phyloP scores from a whole-genome alignment of 306 rosid species.

The Ziziphus jujuba region DNA sequence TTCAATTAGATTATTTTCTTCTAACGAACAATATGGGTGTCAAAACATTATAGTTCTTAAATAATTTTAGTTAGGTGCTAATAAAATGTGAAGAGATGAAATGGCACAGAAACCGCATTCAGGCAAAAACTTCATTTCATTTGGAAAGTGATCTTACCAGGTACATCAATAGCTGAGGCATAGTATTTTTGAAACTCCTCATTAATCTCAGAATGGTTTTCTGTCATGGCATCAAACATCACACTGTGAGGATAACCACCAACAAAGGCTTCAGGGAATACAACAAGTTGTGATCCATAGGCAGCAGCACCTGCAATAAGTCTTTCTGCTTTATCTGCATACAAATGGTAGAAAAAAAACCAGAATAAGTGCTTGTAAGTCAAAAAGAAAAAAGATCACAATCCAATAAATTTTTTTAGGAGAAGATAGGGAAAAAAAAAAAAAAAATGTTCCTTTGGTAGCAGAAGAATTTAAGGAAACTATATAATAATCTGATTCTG shows the following conservation, averaged over 20 bases:
- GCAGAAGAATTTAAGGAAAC: too few species aligned
- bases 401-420: too few species aligned
- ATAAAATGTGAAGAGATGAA: not conserved
- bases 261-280: constrained; percentile 23
- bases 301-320: constrained; percentile 24
- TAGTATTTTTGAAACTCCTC: constrained; percentile 11
- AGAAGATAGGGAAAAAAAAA: too few species aligned
- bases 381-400: not conserved
- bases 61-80: too few species aligned
- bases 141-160: constrained; percentile 12
- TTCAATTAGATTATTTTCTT: too few species aligned
- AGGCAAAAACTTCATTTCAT: not conserved
- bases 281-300: constrained; percentile 20
- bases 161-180: constrained; percentile 23
- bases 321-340: constrained; percentile 23
- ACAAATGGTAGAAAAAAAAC: not conserved
- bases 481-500: too few species aligned
- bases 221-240: constrained; percentile 9
- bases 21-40: too few species aligned
- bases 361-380: not conserved
- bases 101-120: not conserved
- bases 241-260: constrained; percentile 20
- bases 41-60: too few species aligned
- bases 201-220: not conserved
- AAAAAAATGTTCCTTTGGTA: too few species aligned